phyloP scores from a whole-genome alignment of 257 asterid genomes.

The Solanum medicagineum region DNA sequence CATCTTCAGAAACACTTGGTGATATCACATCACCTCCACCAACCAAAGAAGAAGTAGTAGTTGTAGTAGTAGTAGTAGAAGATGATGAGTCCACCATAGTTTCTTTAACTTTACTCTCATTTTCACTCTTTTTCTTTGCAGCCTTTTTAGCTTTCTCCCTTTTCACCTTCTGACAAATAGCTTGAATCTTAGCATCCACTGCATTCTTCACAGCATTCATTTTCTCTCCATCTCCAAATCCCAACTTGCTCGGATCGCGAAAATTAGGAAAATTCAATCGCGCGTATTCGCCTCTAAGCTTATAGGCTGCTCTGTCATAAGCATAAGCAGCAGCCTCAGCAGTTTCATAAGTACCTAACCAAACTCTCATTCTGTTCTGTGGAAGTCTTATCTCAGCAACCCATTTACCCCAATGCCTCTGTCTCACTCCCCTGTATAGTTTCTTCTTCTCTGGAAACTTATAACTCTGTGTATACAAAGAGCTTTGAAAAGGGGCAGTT shows the following conservation, averaged over 20 bases:
- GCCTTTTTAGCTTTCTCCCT: constrained; percentile 31
- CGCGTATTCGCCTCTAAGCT: constrained; percentile 94
- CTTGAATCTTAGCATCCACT: constrained; percentile 83
- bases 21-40: constrained; percentile 16
- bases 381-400: constrained; percentile 95
- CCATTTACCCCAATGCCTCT: constrained; percentile 99
- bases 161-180: constrained; percentile 63
- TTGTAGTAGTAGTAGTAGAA: not conserved
- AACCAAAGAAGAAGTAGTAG: not conserved
- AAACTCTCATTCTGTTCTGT: constrained; percentile 78
- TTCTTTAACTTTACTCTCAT: not conserved
- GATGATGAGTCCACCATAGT: constrained; percentile 22
- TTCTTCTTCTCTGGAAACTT: constrained; percentile 52
- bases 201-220: constrained; percentile 54
- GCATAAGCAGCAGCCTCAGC: constrained; percentile 97
- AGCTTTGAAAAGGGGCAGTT: constrained; percentile 6
- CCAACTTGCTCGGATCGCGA: constrained; percentile 42
- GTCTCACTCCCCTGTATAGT: constrained; percentile 89
- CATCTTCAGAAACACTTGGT: constrained; percentile 39
- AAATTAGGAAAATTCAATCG: constrained; percentile 73
- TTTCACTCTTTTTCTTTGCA: constrained; percentile 6
- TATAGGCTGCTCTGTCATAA: constrained; percentile 85
- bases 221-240: constrained; percentile 37
- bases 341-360: constrained; percentile 92
- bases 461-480: constrained; percentile 14